Percentiles rank a stretch among this genome's conserved stretches.
These are phyloP conservation scores for Avena eriantha DNA, from an alignment of 176 grass and related monocot genomes.

Conservation along the genomic window DNA sequence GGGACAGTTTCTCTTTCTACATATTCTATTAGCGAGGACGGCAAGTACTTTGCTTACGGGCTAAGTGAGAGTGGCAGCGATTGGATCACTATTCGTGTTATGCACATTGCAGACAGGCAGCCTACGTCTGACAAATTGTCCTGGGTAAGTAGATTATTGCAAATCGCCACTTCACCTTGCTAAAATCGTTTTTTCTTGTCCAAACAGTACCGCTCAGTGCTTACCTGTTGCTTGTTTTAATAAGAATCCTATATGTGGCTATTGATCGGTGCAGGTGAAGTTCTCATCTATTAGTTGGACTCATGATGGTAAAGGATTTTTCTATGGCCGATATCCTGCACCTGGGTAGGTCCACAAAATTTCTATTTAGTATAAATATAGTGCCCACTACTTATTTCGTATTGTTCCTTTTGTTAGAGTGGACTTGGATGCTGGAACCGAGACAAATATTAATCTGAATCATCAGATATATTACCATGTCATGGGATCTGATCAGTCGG, in stretches of 20 bases:
- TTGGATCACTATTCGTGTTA: constrained; percentile 84
- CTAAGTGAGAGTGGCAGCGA: constrained; percentile 90
- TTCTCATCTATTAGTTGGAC: constrained; percentile 94
- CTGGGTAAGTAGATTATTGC: constrained; percentile 60
- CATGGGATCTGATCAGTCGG: constrained; percentile 81
- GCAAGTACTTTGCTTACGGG: constrained; percentile 86
- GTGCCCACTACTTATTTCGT: constrained; percentile 32
- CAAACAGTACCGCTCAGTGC: background rate
- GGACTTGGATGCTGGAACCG: constrained; percentile 82
- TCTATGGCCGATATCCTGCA: constrained; percentile 87
- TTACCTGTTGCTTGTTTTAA: constrained; percentile 28
- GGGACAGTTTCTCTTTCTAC: constrained; percentile 78
- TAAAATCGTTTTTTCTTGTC: constrained; percentile 16
- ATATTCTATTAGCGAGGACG: constrained; percentile 79
- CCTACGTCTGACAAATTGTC: constrained; percentile 69
- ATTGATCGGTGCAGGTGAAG: constrained; percentile 69
- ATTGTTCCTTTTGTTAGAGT: constrained; percentile 45
- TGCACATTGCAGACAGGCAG: constrained; percentile 68
- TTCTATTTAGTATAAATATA: background rate
- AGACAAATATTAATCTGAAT: constrained; percentile 94
- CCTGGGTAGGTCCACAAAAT: constrained; percentile 58
- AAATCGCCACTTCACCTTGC: background rate
- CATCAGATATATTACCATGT: constrained; percentile 93
- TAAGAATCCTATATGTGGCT: background rate
- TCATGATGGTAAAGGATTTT: constrained; percentile 88